These are phyloP conservation scores for Fomitiporia mediterranea DNA, from an alignment of 1,284 basidiomycete species.

Conservation along the genomic window DNA sequence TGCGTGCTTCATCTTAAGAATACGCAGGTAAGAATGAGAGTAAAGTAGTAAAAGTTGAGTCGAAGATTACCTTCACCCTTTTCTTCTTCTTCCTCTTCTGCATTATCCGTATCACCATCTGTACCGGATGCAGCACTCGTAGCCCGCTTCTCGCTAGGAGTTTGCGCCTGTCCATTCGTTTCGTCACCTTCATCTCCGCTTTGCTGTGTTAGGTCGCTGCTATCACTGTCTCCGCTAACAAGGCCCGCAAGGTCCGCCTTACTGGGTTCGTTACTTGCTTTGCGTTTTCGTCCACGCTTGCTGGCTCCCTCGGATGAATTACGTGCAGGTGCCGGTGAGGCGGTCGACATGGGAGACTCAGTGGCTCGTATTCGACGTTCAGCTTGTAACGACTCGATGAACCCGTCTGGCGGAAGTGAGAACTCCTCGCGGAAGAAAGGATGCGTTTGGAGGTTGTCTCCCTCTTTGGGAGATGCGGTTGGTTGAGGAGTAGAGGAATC, in stretches of 20 bases:
- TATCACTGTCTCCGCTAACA: constrained; percentile 73
- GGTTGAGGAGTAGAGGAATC: constrained; percentile 43
- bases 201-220: constrained; percentile 73
- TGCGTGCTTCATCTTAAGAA: constrained; percentile 7
- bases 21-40: background rate
- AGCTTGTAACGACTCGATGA: constrained; percentile 53
- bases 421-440: constrained; percentile 71
- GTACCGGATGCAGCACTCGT: constrained; percentile 59
- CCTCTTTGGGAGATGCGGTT: constrained; percentile 57
- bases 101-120: constrained; percentile 62
- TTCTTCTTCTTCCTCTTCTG: constrained; percentile 56
- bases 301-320: constrained; percentile 37
- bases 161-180: constrained; percentile 37
- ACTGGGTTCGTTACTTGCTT: constrained; percentile 28
- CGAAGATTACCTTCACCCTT: constrained; percentile 30
- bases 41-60: background rate
- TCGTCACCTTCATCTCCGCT: constrained; percentile 56
- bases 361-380: constrained; percentile 61
- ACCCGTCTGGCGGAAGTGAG: constrained; percentile 52
- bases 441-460: constrained; percentile 59
- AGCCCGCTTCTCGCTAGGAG: constrained; percentile 39
- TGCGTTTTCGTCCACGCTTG: constrained; percentile 31
- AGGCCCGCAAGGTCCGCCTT: constrained; percentile 56
- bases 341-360: constrained; percentile 44
- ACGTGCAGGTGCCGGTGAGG: constrained; percentile 34